phyloP scores from a whole-genome alignment of 2,329 filamentous ascomycete genomes.

The Claviceps paspali region DNA sequence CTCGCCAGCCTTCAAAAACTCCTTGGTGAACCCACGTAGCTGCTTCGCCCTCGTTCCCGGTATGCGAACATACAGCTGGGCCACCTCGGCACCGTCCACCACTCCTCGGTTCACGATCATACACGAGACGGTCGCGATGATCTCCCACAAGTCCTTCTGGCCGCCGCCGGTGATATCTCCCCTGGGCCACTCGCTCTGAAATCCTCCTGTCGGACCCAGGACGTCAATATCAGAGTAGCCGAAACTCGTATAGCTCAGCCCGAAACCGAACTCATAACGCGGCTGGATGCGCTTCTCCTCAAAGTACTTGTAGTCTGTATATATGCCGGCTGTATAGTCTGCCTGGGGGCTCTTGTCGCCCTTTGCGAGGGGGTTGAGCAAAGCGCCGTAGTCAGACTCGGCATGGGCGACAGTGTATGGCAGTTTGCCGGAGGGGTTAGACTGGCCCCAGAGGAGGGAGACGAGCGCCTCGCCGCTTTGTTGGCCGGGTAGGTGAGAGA shows the following conservation, averaged over 20 bases:
- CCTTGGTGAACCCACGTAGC: slow-evolving; percentile 51
- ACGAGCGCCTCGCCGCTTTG: slow-evolving; percentile 42
- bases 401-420: slow-evolving; percentile 46
- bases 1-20: slow-evolving; percentile 29
- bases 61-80: slow-evolving; percentile 34
- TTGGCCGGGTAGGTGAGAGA: slow-evolving; percentile 50
- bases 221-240: slow-evolving; percentile 28
- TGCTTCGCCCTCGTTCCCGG: slow-evolving; percentile 36
- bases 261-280: slow-evolving; percentile 41
- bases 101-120: slow-evolving; percentile 27
- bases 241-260: slow-evolving; percentile 41
- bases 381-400: slow-evolving; percentile 36
- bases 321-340: slow-evolving; percentile 35
- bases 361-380: slow-evolving; percentile 24
- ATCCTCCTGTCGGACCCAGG: slow-evolving; percentile 8
- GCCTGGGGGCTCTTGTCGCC: slow-evolving; percentile 36
- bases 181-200: slow-evolving; percentile 21
- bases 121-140: slow-evolving; percentile 22
- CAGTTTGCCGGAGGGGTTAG: slow-evolving; percentile 41
- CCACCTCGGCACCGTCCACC: slow-evolving; percentile 29
- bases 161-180: slow-evolving; percentile 29
- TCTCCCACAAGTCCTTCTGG: slow-evolving; percentile 32
- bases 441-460: slow-evolving; percentile 40
- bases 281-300: slow-evolving; percentile 31
- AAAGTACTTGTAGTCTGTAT: slow-evolving; percentile 40